These are phyloP conservation scores for Aspergillus sclerotialis DNA, from an alignment of 2,329 filamentous ascomycete genomes.

Conservation along the genomic window DNA sequence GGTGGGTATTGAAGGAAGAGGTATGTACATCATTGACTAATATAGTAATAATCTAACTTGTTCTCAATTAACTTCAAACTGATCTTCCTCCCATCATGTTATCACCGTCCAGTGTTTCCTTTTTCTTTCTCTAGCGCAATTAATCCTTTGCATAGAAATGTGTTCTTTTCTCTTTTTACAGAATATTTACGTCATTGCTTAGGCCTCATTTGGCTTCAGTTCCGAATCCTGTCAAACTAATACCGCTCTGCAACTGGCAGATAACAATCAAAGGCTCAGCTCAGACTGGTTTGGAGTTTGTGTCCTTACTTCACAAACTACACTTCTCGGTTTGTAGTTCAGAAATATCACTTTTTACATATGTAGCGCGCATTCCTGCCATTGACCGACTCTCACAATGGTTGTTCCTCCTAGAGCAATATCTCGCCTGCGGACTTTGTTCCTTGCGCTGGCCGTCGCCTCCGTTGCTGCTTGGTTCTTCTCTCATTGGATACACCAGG, in stretches of 20 bases:
- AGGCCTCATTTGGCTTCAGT: too few species aligned
- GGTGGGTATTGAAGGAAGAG: background rate
- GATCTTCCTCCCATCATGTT: background rate
- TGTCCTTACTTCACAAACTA: conserved; percentile 3
- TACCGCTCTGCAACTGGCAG: background rate
- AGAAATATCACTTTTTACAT: background rate
- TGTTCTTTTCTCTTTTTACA: background rate
- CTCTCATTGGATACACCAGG: conserved; percentile 7
- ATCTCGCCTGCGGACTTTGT: conserved; percentile 11
- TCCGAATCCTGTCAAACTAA: too few species aligned
- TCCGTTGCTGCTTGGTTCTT: conserved; percentile 11
- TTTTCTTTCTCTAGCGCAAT: background rate
- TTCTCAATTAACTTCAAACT: background rate
- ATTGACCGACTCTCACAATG: conserved; percentile 5
- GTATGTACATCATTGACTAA: too few species aligned
- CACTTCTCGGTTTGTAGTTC: conserved; percentile 2
- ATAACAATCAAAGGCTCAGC: background rate
- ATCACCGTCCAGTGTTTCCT: background rate
- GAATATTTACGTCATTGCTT: background rate
- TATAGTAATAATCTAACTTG: too few species aligned
- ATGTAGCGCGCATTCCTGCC: background rate
- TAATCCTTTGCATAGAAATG: background rate
- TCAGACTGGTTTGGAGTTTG: background rate
- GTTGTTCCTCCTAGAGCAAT: conserved; percentile 12
- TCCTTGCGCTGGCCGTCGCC: conserved; percentile 10